phyloP scores from a whole-genome alignment of 768 basidiomycete species.

The Phallus indusiatus region DNA sequence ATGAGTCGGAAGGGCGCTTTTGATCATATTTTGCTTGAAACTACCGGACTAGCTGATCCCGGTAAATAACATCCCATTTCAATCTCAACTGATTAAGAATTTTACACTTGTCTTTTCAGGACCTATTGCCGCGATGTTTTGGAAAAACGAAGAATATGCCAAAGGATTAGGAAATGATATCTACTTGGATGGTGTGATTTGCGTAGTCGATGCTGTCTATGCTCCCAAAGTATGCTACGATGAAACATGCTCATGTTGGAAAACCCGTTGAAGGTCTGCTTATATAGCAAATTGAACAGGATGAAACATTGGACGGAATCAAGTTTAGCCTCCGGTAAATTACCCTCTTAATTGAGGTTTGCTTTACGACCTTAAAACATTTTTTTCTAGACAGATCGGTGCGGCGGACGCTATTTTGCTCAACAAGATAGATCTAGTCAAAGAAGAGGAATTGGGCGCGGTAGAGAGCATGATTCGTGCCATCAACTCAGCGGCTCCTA shows the following conservation, averaged over 20 bases:
- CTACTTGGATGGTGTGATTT: constrained; percentile 79
- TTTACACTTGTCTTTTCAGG: constrained; percentile 30
- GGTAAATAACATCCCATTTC: constrained; percentile 35
- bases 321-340: constrained; percentile 78
- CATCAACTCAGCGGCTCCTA: constrained; percentile 72
- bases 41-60: constrained; percentile 94
- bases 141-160: constrained; percentile 78
- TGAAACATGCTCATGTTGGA: background rate
- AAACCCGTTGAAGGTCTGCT: background rate
- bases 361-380: background rate
- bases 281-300: constrained; percentile 77
- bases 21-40: constrained; percentile 92
- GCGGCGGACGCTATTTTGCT: constrained; percentile 85
- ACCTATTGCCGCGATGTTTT: constrained; percentile 82
- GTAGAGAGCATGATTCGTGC: constrained; percentile 56
- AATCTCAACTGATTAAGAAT: background rate
- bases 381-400: constrained; percentile 74
- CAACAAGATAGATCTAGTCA: constrained; percentile 82
- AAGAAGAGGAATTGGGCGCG: constrained; percentile 30
- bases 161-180: constrained; percentile 61
- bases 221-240: constrained; percentile 40
- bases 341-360: constrained; percentile 1
- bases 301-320: constrained; percentile 49
- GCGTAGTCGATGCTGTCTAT: constrained; percentile 86
- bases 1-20: constrained; percentile 82